Percentiles rank a stretch among this genome's conserved stretches.
Evolutionary conservation across 75 land plant species (phyloP).

Genomic region (Pinus albicaulis): DNA sequence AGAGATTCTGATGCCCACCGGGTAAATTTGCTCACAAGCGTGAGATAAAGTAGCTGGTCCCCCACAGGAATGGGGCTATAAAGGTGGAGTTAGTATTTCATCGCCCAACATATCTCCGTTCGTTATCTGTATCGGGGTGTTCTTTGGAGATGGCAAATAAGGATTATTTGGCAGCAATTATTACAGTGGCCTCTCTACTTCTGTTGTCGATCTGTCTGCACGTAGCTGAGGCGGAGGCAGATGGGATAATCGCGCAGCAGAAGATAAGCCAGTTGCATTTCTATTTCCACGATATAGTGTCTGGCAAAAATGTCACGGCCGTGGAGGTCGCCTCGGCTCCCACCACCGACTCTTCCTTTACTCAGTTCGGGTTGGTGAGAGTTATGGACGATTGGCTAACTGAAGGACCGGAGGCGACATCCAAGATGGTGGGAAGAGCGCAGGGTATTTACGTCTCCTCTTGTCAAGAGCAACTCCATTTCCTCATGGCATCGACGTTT

Average conservation of each 20-base stretch:
- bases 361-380: conserved; percentile 29
- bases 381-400: conserved; percentile 57
- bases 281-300: conserved; percentile 55
- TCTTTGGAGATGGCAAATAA: no score
- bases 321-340: conserved; percentile 19
- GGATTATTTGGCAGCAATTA: no score
- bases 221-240: no score
- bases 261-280: conserved; percentile 44
- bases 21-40: no score
- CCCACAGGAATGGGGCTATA: no score
- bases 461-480: conserved; percentile 7
- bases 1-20: no score
- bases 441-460: conserved; percentile 44
- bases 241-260: conserved; percentile 1
- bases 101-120: no score
- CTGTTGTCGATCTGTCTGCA: no score
- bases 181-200: no score
- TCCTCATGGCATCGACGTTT: conserved; percentile 39
- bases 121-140: no score
- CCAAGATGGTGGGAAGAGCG: conserved; percentile 46
- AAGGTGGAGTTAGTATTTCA: no score
- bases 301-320: conserved; percentile 31
- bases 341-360: conserved; percentile 5
- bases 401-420: conserved; percentile 30
- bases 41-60: no score